These are phyloP conservation scores for Buxus sempervirens DNA, from an alignment of 164 flowering plant species.

Conservation along the genomic window DNA sequence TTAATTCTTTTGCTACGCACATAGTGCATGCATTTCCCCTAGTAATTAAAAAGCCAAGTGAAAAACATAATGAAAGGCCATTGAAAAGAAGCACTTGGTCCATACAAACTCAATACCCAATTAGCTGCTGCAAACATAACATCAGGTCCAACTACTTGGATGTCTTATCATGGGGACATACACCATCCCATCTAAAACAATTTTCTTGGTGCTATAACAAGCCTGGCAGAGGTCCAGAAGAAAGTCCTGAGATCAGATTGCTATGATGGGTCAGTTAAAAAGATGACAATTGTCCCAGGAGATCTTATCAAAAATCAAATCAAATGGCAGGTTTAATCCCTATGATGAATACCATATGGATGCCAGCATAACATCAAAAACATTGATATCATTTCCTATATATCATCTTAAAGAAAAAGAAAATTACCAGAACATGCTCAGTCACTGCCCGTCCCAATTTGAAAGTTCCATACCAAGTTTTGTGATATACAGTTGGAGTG, in stretches of 20 bases:
- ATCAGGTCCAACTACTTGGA: neutral
- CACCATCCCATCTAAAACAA: neutral
- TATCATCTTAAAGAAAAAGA: neutral
- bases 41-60: neutral
- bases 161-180: neutral
- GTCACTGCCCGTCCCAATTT: conserved; percentile 26
- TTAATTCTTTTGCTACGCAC: no score
- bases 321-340: neutral
- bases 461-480: conserved; percentile 43
- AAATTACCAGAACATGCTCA: conserved; percentile 37
- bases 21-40: no score
- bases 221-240: neutral
- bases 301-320: neutral
- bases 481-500: conserved; percentile 66
- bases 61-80: neutral
- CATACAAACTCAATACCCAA: neutral
- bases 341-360: neutral
- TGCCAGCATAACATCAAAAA: neutral
- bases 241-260: neutral
- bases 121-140: neutral
- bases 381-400: neutral
- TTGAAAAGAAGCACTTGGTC: no score
- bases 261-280: neutral
- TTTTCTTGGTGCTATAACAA: neutral
- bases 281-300: neutral